These are phyloP conservation scores for Allodekkera sacchari DNA, from an alignment of 805 yeast genomes.

Conservation along the genomic window DNA sequence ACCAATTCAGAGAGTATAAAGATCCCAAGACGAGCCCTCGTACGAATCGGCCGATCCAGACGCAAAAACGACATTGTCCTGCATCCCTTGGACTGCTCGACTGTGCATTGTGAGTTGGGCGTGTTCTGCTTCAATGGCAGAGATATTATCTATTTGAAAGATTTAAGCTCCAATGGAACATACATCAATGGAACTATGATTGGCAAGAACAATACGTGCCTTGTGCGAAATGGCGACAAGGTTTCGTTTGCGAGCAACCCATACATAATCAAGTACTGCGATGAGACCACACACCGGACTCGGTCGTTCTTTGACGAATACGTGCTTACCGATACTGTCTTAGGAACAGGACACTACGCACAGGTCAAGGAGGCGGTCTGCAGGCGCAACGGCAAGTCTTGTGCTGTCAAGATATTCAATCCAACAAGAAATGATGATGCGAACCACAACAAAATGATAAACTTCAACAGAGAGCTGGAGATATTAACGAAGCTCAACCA, in stretches of 20 bases:
- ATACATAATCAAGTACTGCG: conserved; percentile 21
- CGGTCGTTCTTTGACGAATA: conserved; percentile 49
- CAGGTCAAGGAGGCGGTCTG: conserved; percentile 65
- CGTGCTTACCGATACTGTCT: conserved; percentile 41
- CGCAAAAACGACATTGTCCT: conserved; percentile 46
- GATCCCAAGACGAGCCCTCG: conserved; percentile 3
- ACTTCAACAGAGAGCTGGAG: conserved; percentile 57
- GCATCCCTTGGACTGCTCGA: conserved; percentile 44
- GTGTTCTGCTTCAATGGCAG: conserved; percentile 30
- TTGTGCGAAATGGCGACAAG: conserved; percentile 58
- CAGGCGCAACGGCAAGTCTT: conserved; percentile 47
- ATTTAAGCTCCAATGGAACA: conserved; percentile 58
- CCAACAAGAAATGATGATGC: conserved; percentile 26
- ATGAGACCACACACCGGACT: conserved; percentile 9
- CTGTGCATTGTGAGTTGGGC: conserved; percentile 51
- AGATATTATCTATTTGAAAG: conserved; percentile 40
- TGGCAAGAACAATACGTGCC: conserved; percentile 37
- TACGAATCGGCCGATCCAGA: conserved; percentile 21
- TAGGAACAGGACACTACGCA: conserved; percentile 77
- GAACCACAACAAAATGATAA: conserved; percentile 18
- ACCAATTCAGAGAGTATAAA: conserved; percentile 3
- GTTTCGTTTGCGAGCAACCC: conserved; percentile 38
- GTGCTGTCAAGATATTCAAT: conserved; percentile 66
- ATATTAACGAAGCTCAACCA: conserved; percentile 59
- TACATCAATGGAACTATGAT: conserved; percentile 50